Base-by-base conservation (phyloP, 23 red algal species). In the Chondrus crispus region DNA sequence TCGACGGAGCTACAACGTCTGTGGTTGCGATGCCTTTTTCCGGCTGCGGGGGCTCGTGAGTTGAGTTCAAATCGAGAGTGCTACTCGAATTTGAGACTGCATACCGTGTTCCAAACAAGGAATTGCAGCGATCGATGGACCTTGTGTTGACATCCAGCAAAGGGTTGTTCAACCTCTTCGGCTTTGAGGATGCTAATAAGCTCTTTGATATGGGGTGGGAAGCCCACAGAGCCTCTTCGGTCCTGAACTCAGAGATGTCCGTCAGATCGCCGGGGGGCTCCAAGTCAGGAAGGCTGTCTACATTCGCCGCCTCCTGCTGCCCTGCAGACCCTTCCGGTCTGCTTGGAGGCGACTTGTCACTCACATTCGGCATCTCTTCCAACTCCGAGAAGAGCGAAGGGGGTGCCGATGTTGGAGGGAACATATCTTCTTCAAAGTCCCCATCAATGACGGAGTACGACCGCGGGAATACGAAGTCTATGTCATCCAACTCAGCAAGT, bases 1-100 rank as follows among this genome's bases (percentile, higher is more conserved):
- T 32, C 26, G 7, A n/a, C 35, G 60, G 60, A 32, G 60, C 26
- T 22, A 75, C 3, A 55, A 60, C 43, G 18, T 33, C 6, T 26
- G 64, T 75, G 6, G 7, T 32, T 30, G 26, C 85, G 19, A 89
- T 75, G 70, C 77, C 85, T 55, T 78, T 89, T 13, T 89, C 64
- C 20, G 85, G 85, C 6, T 35, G 46, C n/a, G 68, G 68, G 45
- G 49, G 69, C 3, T 77, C 48, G 43, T 62, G 38, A 8, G 48
- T 20, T 11, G 36, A 47, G 20, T 2, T 42, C 50, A 88, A 29
- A 45, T 84, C 35, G 0, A 66, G 35, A n/a, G n/a, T n/a, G n/a
- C 64, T 51, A 20, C 58, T 46, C 33, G 53, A 41, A 36, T 28
- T 51, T 62, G 30, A 22, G 29, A 64, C 55, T 26, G 46, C 6